Evolutionary conservation across 1,284 basidiomycete species (phyloP).

Genomic region (Pyrrhoderma lamaoense): DNA sequence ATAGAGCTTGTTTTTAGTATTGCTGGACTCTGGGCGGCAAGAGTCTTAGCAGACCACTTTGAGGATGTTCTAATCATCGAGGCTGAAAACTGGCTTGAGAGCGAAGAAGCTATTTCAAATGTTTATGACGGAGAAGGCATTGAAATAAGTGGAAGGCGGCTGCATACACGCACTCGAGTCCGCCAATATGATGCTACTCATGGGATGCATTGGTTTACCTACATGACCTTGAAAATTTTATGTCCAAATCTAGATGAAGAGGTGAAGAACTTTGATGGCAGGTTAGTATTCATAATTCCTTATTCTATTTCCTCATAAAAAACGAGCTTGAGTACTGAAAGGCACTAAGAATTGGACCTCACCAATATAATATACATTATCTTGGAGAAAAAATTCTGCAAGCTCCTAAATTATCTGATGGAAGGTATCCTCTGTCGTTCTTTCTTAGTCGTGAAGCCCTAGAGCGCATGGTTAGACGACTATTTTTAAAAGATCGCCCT

Average conservation of each 20-base stretch:
- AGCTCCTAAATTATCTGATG: background rate
- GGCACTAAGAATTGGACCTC: background rate
- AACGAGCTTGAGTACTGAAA: background rate
- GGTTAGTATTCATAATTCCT: background rate
- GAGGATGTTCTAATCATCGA: slow-evolving; percentile 30
- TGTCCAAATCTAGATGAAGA: background rate
- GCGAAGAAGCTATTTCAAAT: slow-evolving; percentile 2
- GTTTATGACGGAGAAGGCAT: slow-evolving; percentile 5
- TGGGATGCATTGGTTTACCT: slow-evolving; percentile 7
- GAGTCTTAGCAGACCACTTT: slow-evolving; percentile 28
- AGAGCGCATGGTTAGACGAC: slow-evolving; percentile 14
- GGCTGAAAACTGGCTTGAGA: slow-evolving; percentile 25
- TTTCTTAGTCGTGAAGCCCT: slow-evolving; percentile 13
- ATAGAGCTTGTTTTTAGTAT: slow-evolving; percentile 19
- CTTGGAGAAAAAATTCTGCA: no score
- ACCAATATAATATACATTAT: no score
- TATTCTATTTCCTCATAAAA: background rate
- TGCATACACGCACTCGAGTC: slow-evolving; percentile 23
- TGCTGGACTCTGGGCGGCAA: slow-evolving; percentile 25
- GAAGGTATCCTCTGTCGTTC: slow-evolving; percentile 6
- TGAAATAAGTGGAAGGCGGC: slow-evolving; percentile 9
- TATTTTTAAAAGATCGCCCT: slow-evolving; percentile 9
- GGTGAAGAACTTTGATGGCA: background rate
- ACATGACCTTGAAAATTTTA: background rate
- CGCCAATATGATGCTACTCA: slow-evolving; percentile 26